Evolutionary conservation across 768 basidiomycete species (phyloP), one percentile per base, ranked within the genome.

Genomic region (Solioccasus polychromus): DNA sequence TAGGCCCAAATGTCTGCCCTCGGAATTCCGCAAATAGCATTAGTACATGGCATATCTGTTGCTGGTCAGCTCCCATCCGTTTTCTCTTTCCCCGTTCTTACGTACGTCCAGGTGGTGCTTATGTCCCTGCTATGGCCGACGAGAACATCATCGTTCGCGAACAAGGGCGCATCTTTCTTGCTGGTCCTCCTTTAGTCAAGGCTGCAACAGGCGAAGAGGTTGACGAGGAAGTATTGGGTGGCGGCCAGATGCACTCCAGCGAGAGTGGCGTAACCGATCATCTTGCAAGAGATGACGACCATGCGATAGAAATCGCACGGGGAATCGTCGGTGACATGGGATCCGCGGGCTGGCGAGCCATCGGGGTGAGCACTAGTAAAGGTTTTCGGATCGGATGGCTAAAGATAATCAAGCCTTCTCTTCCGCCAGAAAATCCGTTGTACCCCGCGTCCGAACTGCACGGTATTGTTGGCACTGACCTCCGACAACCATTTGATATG

Each of bases 121-220:
- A 92, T 68, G 91, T 95, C 34, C 92, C 93, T 22, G 93, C 93
- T 3, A 95, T 97, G 90, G 90, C 92, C 1, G 93, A 97, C 60
- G 90, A 93, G 67, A 93, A 91, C 52, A 77, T 92, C 55, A 93
- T 92, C 50, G 89, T 92, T 25, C 81, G 83, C 48, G 87, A 93
- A 48, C 92, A 95, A 69, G 93, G 93, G 0, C 85, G 79, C 15
- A 96, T 97, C 53, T 96, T 96, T 71, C 77, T 97, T 15, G 93
- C 93, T 12, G 93, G 93, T 0, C 94, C 94, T 10, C 93, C 93
- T 8, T 75, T 97, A 10, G 93, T 97, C 44, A 93, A 92, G 61
- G 93, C 93, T 2, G 93, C 93, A 1, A 93, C 92, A 0, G 93
- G 93, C 25, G 93, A 97, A 61, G 82, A 82, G 18, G 86, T 97